phyloP scores from a whole-genome alignment of 805 yeast genomes.

The Pichia nanzhaoensis region DNA sequence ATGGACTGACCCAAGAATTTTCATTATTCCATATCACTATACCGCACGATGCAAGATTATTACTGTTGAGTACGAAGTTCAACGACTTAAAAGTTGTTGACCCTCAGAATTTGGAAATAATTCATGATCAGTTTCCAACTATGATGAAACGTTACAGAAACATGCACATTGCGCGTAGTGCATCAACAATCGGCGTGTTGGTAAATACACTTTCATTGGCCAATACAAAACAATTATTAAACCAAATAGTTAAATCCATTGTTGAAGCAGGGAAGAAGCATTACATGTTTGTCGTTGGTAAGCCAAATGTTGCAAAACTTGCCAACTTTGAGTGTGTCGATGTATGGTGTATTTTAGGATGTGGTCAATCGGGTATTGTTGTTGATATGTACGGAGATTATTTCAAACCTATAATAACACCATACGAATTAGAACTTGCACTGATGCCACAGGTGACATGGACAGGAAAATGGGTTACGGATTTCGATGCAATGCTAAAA shows the following conservation, averaged over 20 bases:
- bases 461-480: conserved; percentile 93
- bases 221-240: conserved; percentile 63
- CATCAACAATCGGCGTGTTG: conserved; percentile 86
- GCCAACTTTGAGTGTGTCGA: conserved; percentile 95
- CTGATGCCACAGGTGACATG: conserved; percentile 69
- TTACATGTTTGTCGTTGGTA: conserved; percentile 92
- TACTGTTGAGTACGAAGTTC: conserved; percentile 71
- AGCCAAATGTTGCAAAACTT: conserved; percentile 93
- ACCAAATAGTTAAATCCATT: conserved; percentile 53
- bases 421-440: conserved; percentile 83
- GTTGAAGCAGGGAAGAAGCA: conserved; percentile 80
- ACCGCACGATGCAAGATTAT: conserved; percentile 74
- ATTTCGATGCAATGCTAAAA: conserved; percentile 50
- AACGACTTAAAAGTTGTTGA: conserved; percentile 45
- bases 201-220: conserved; percentile 83
- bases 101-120: conserved; percentile 28
- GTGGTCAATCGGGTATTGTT: conserved; percentile 89
- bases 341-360: conserved; percentile 90
- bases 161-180: conserved; percentile 84
- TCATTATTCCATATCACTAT: conserved; percentile 60
- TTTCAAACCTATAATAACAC: conserved; percentile 88
- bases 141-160: conserved; percentile 76
- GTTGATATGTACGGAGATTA: conserved; percentile 74
- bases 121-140: conserved; percentile 66
- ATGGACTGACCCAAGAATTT: conserved; percentile 37